Conservation (phyloP, 208 protist genomes). For the Wallacemonas rigidus region DNA sequence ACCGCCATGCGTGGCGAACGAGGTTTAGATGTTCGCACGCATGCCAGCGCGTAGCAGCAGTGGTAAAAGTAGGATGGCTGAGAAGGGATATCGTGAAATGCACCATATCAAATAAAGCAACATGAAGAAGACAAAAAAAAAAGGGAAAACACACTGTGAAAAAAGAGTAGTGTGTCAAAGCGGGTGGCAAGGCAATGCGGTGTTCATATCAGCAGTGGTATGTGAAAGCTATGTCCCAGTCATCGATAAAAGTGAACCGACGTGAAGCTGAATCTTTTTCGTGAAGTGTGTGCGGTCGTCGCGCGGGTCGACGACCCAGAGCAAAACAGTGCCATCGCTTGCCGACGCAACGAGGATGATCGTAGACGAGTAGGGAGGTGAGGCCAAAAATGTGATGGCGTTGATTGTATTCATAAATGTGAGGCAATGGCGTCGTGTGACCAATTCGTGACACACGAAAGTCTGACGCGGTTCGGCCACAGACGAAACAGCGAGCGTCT, state of each 20-base stretch:
- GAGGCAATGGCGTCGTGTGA: slow-evolving; percentile 71
- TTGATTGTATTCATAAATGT: slow-evolving; percentile 88
- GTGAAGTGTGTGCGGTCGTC: slow-evolving; percentile 52
- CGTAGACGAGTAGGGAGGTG: slow-evolving; percentile 63
- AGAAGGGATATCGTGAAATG: too few species aligned
- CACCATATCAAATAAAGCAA: background rate
- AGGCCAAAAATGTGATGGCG: slow-evolving; percentile 67
- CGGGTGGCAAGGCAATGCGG: too few species aligned
- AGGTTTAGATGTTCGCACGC: too few species aligned
- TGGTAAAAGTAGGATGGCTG: too few species aligned
- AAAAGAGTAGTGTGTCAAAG: background rate
- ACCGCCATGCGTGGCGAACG: background rate
- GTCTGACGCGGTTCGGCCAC: slow-evolving; percentile 44
- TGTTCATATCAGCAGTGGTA: background rate
- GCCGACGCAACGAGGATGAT: slow-evolving; percentile 78
- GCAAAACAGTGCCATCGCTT: slow-evolving; percentile 74
- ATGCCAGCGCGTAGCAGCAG: too few species aligned
- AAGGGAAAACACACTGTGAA: background rate
- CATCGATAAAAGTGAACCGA: slow-evolving; percentile 75
- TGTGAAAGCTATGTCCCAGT: background rate
- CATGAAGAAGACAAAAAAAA: slow-evolving; percentile 1
- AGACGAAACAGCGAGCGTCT: slow-evolving; percentile 65
- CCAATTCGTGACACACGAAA: slow-evolving; percentile 63
- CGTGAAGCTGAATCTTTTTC: slow-evolving; percentile 75
- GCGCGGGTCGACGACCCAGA: slow-evolving; percentile 78